phyloP scores from a whole-genome alignment of 2,329 filamentous ascomycete species.

The Cladophialophora yegresii region DNA sequence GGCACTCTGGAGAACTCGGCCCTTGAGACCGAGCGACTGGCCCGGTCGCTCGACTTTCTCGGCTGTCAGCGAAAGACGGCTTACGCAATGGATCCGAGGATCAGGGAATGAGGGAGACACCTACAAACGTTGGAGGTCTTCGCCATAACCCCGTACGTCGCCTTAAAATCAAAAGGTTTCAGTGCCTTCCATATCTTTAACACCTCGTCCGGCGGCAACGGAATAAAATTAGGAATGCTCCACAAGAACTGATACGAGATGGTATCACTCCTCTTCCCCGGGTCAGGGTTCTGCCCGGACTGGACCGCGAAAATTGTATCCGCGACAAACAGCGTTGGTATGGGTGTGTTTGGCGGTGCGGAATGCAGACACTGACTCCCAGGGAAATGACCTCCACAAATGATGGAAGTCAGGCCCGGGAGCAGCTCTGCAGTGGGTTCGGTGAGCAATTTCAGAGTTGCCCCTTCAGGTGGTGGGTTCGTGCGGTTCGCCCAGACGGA shows the following conservation, averaged over 20 bases:
- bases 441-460: conserved; percentile 41
- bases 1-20: conserved; percentile 71
- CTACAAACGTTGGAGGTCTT: conserved; percentile 33
- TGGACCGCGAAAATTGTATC: conserved; percentile 76
- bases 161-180: conserved; percentile 67
- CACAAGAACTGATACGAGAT: conserved; percentile 32
- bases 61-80: conserved; percentile 2
- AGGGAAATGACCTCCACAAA: conserved; percentile 77
- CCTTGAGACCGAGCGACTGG: conserved; percentile 62
- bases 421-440: conserved; percentile 32
- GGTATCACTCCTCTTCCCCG: conserved; percentile 28
- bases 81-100: background rate
- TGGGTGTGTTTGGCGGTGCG: conserved; percentile 51
- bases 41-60: conserved; percentile 59
- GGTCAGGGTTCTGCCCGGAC: conserved; percentile 63
- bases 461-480: conserved; percentile 42
- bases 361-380: conserved; percentile 65
- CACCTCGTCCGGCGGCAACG: conserved; percentile 65
- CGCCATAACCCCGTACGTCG: conserved; percentile 49
- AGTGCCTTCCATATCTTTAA: conserved; percentile 70
- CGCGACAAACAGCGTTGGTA: conserved; percentile 66
- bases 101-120: conserved; percentile 1
- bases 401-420: conserved; percentile 61
- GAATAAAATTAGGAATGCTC: conserved; percentile 54
- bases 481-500: conserved; percentile 61